A percentile compares a stretch with the other conserved stretches of the same genome.
These are phyloP conservation scores for Tolypocladium ovalisporum DNA, from an alignment of 2,329 filamentous ascomycete genomes.

Conservation along the genomic window DNA sequence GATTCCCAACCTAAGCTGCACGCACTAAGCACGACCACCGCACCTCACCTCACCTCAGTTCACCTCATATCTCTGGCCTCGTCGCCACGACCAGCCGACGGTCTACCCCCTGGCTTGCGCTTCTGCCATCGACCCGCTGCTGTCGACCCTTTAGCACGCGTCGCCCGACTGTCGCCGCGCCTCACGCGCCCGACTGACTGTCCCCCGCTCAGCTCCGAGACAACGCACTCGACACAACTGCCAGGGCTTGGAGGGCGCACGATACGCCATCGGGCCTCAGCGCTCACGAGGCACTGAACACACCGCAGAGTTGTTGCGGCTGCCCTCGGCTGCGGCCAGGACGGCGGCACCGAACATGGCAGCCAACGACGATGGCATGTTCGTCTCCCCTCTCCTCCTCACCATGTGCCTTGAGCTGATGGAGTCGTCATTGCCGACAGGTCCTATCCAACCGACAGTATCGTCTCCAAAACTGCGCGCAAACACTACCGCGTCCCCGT, in stretches of 20 bases:
- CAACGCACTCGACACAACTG: not conserved
- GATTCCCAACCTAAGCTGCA: not conserved
- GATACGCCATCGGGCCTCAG: not conserved
- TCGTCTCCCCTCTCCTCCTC: slow-evolving; percentile 13
- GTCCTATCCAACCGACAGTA: slow-evolving; percentile 52
- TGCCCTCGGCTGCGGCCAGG: slow-evolving; percentile 1
- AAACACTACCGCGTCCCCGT: slow-evolving; percentile 60
- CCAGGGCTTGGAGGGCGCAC: not conserved
- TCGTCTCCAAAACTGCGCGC: slow-evolving; percentile 49
- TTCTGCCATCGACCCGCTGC: not conserved
- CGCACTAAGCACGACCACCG: not conserved
- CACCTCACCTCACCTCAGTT: not conserved
- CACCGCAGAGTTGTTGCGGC: not conserved
- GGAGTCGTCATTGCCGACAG: slow-evolving; percentile 24
- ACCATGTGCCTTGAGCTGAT: not conserved
- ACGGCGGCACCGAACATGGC: slow-evolving; percentile 31
- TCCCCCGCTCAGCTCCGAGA: not conserved
- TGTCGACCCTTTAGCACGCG: not conserved
- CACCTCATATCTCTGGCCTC: not conserved
- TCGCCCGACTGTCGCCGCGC: not conserved
- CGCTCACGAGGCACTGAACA: not conserved
- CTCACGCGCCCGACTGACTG: not conserved
- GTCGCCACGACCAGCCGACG: not conserved
- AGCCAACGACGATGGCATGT: slow-evolving; percentile 43
- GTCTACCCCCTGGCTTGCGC: not conserved